These are phyloP conservation scores for Manihot esculenta DNA, from an alignment of 441 rosid genomes.

Conservation along the genomic window DNA sequence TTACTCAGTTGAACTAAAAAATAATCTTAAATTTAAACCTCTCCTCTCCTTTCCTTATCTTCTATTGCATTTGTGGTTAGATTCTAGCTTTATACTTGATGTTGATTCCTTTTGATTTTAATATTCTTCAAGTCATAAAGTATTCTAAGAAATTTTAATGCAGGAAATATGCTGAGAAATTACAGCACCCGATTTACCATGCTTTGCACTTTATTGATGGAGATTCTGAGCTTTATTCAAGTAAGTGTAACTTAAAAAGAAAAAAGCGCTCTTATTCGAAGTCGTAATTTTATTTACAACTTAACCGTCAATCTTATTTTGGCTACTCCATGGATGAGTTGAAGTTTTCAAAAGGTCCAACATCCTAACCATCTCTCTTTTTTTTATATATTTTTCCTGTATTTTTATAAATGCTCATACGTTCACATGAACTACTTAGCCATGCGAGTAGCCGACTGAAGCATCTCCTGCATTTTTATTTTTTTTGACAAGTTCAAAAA, in stretches of 20 bases:
- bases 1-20: too few species aligned
- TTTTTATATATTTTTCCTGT: background rate
- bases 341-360: constrained; percentile 49
- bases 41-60: too few species aligned
- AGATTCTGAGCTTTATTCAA: constrained; percentile 58
- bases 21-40: too few species aligned
- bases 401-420: background rate
- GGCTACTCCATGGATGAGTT: constrained; percentile 54
- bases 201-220: constrained; percentile 47
- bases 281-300: too few species aligned
- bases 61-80: background rate
- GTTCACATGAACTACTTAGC: constrained; percentile 14
- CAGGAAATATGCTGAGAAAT: constrained; percentile 60
- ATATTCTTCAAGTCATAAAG: background rate
- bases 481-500: too few species aligned
- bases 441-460: too few species aligned
- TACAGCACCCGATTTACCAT: constrained; percentile 45
- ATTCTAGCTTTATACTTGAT: constrained; percentile 1
- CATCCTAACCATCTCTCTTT: background rate
- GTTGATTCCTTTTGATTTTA: background rate
- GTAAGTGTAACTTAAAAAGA: constrained; percentile 32
- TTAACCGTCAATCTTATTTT: constrained; percentile 38
- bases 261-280: too few species aligned
- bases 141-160: constrained; percentile 1
- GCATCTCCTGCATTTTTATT: too few species aligned